Percentiles rank a stretch among this genome's conserved stretches.
These are phyloP conservation scores for Aspergillus sclerotialis DNA, from an alignment of 2,329 filamentous ascomycete species.

Conservation along the genomic window DNA sequence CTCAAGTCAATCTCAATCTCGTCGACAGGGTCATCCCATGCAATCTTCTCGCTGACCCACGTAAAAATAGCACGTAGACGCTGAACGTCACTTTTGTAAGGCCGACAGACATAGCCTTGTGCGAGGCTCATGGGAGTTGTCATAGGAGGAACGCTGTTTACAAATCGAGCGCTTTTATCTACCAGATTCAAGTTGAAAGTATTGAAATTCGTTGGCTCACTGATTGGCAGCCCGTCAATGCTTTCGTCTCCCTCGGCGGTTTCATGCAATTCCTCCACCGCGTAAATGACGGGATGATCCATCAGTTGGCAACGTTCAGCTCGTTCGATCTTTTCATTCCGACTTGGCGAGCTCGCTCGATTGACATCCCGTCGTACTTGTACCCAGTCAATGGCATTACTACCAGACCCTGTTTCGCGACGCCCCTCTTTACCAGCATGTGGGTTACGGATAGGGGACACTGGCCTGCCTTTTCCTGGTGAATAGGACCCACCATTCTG, in stretches of 20 bases:
- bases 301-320: constrained; percentile 91
- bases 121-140: constrained; percentile 77
- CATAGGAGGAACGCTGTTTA: constrained; percentile 73
- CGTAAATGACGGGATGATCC: constrained; percentile 79
- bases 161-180: constrained; percentile 91
- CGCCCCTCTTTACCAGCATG: constrained; percentile 44
- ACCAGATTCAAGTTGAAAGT: constrained; percentile 75
- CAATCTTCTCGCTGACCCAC: constrained; percentile 91
- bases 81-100: constrained; percentile 90
- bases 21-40: constrained; percentile 92
- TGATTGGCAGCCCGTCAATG: constrained; percentile 74
- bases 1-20: constrained; percentile 70
- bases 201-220: constrained; percentile 73
- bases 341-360: constrained; percentile 84
- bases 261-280: constrained; percentile 81
- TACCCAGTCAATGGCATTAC: constrained; percentile 73
- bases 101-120: constrained; percentile 86
- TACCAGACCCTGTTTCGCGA: constrained; percentile 63
- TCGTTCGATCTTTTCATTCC: constrained; percentile 76
- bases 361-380: constrained; percentile 94
- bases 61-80: constrained; percentile 90
- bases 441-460: constrained; percentile 32
- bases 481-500: constrained; percentile 40
- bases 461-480: constrained; percentile 44
- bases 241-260: constrained; percentile 85